Conservation (phyloP, 2,329 filamentous ascomycete genomes). For the Penicillium crustosum region DNA sequence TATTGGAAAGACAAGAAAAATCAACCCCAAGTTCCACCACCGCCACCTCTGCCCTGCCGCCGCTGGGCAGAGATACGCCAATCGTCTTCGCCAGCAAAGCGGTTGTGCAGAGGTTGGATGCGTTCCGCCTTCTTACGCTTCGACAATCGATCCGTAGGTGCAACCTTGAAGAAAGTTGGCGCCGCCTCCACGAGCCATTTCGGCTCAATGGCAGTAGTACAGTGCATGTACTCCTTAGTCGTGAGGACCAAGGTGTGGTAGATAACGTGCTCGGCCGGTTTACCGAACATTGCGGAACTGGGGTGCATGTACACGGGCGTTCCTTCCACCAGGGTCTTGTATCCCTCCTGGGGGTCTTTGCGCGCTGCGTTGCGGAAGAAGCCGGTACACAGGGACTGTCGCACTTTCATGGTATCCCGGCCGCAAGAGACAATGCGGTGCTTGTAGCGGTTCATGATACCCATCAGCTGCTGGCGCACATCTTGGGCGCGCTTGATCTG, state of each 20-base stretch:
- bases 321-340: constrained; percentile 94
- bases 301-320: constrained; percentile 96
- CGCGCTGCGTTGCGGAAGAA: constrained; percentile 95
- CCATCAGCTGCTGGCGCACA: constrained; percentile 84
- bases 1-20: constrained; percentile 8
- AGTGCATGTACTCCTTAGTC: constrained; percentile 96
- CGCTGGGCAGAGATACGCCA: constrained; percentile 90
- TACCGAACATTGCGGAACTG: constrained; percentile 86
- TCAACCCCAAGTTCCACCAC: constrained; percentile 85
- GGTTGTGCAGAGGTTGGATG: constrained; percentile 92
- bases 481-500: constrained; percentile 88
- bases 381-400: constrained; percentile 84
- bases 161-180: constrained; percentile 99
- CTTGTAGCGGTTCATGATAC: constrained; percentile 90
- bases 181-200: constrained; percentile 93
- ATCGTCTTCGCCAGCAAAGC: constrained; percentile 88
- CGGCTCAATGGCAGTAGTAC: constrained; percentile 87
- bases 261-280: constrained; percentile 93
- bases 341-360: constrained; percentile 94
- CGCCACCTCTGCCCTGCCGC: constrained; percentile 77
- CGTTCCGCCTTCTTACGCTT: constrained; percentile 93
- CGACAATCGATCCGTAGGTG: constrained; percentile 78
- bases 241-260: constrained; percentile 65
- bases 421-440: constrained; percentile 82
- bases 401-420: constrained; percentile 79